A percentile compares a stretch with the other conserved stretches of the same genome.
phyloP scores from a whole-genome alignment of 1,284 basidiomycete species.

The Irpex lacteus region DNA sequence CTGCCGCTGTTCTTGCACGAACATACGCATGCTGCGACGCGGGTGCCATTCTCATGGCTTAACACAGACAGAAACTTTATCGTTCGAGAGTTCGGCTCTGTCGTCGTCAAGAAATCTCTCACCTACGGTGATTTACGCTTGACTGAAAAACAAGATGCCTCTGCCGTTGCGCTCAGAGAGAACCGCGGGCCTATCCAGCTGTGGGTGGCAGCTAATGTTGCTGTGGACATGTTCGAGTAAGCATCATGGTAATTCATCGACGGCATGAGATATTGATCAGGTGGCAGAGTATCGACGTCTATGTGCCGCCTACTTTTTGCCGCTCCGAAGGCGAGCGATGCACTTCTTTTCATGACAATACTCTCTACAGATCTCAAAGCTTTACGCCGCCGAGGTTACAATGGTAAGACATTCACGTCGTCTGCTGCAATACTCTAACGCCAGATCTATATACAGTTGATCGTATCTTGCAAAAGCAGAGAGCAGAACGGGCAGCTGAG shows the following conservation, averaged over 20 bases:
- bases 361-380: slow-evolving; percentile 86
- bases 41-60: slow-evolving; percentile 75
- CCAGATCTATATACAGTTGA: slow-evolving; percentile 57
- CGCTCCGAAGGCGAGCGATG: slow-evolving; percentile 76
- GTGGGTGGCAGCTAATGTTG: slow-evolving; percentile 71
- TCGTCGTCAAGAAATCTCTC: slow-evolving; percentile 61
- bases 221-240: slow-evolving; percentile 92
- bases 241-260: slow-evolving; percentile 29
- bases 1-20: slow-evolving; percentile 92
- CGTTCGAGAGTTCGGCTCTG: slow-evolving; percentile 63
- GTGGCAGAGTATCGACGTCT: slow-evolving; percentile 69
- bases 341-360: slow-evolving; percentile 89
- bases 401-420: slow-evolving; percentile 47
- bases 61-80: slow-evolving; percentile 69
- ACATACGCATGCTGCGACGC: slow-evolving; percentile 65
- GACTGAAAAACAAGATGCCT: slow-evolving; percentile 63
- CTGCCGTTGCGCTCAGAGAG: slow-evolving; percentile 66
- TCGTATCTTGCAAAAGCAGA: slow-evolving; percentile 85
- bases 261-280: slow-evolving; percentile 1
- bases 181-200: slow-evolving; percentile 67
- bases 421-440: neutral
- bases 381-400: slow-evolving; percentile 84
- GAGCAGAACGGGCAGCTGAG: slow-evolving; percentile 62
- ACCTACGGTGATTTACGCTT: slow-evolving; percentile 46
- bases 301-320: slow-evolving; percentile 78